phyloP scores from a whole-genome alignment of 2,329 filamentous ascomycete species.

The Exserohilum rostratum region DNA sequence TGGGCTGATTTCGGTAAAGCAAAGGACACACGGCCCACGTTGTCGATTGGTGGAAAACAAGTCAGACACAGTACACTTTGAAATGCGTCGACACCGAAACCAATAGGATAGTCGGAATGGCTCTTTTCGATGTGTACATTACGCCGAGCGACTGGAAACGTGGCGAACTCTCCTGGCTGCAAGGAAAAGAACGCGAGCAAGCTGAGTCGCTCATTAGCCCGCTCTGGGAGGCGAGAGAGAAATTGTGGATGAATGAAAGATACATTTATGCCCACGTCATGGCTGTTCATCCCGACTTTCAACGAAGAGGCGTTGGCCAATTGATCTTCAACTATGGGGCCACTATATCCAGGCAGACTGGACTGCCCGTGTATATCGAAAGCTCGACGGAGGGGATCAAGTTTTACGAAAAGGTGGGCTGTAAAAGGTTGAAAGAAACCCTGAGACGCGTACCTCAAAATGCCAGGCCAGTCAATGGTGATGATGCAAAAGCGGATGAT shows the following conservation, averaged over 20 bases:
- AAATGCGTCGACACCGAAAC: conserved; percentile 56
- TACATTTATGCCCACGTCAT: conserved; percentile 50
- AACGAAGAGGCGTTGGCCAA: conserved; percentile 53
- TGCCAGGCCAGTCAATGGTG: conserved; percentile 24
- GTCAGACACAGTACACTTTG: conserved; percentile 53
- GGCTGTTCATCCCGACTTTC: conserved; percentile 52
- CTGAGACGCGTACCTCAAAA: conserved; percentile 49
- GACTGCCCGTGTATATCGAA: conserved; percentile 57
- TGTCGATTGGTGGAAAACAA: conserved; percentile 48
- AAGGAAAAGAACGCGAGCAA: conserved; percentile 52
- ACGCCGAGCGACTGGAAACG: conserved; percentile 53
- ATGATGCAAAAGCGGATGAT: conserved; percentile 8
- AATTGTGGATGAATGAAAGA: conserved; percentile 27
- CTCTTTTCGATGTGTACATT: conserved; percentile 54
- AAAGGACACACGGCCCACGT: conserved; percentile 53
- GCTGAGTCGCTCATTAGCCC: conserved; percentile 53
- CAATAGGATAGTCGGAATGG: conserved; percentile 56
- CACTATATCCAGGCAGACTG: conserved; percentile 40
- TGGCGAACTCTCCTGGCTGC: conserved; percentile 55
- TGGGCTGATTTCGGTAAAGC: conserved; percentile 28
- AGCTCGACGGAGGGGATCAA: conserved; percentile 51
- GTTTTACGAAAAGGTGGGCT: conserved; percentile 57
- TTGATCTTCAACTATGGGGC: conserved; percentile 52
- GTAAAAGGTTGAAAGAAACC: conserved; percentile 49
- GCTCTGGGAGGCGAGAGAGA: conserved; percentile 38